Conservation (phyloP, 78 protist genomes). For the Dictyostelium firmibasis region DNA sequence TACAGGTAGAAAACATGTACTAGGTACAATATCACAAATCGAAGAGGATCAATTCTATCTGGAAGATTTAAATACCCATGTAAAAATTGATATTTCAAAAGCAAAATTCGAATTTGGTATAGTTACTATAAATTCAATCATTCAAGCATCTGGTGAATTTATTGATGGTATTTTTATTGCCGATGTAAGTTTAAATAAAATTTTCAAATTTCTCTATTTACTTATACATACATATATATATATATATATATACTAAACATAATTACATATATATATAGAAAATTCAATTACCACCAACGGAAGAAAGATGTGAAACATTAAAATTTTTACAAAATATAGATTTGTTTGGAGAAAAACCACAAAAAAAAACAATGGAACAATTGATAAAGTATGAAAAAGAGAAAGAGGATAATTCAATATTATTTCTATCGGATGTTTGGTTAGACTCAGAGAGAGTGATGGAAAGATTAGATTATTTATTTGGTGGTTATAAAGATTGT, state of each 20-base stretch:
- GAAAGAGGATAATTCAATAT: conserved; percentile 26
- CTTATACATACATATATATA: not conserved
- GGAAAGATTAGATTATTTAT: conserved; percentile 20
- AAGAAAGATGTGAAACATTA: conserved; percentile 28
- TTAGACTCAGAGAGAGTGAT: conserved; percentile 65
- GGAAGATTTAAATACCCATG: conserved; percentile 47
- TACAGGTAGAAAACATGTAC: conserved; percentile 35
- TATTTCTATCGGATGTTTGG: conserved; percentile 82
- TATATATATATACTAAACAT: not conserved
- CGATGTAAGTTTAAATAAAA: too few relatives aligned
- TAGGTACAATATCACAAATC: conserved; percentile 58
- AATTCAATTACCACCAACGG: conserved; percentile 21
- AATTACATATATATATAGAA: not conserved
- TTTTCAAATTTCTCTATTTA: too few relatives aligned
- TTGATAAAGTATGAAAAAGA: conserved; percentile 16
- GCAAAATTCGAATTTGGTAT: conserved; percentile 18
- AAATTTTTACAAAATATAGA: conserved; percentile 6
- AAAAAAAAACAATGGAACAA: not conserved
- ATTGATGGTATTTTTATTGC: conserved; percentile 35
- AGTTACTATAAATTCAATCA: conserved; percentile 41
- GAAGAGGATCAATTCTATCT: conserved; percentile 27
- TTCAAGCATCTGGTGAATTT: conserved; percentile 58
- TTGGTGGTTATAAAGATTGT: conserved; percentile 5
- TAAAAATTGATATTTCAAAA: conserved; percentile 45
- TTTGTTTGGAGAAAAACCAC: conserved; percentile 46